Evolutionary conservation across 208 protist species (phyloP), one percentile per base, ranked within the genome.

Genomic region (Trypanosoma boissoni): DNA sequence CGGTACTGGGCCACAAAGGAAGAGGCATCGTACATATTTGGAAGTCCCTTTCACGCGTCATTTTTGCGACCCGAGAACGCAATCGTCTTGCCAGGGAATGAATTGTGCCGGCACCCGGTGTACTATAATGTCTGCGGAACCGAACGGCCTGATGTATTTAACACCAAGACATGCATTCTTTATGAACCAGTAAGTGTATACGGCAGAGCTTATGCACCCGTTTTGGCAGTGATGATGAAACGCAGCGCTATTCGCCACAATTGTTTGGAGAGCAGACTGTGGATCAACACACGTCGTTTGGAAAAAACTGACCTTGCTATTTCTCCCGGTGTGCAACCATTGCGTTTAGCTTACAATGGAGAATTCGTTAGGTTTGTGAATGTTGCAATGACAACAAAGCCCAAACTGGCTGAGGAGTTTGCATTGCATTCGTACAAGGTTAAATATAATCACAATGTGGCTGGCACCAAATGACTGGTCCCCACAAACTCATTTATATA

Each of bases 101-200:
- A 20, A 21, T 34, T 58, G 27, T 41, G 18, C 61, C 61, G 34
- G 3, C 50, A 28, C 0, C 20, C 83, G 16, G 2, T 31, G 1
- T 76, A 83, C 44, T 89, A 84, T 61, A 83, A 89, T 64, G 74
- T 80, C 1, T 57, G 50, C 26, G 75, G 64, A 10, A 81, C 79
- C 0, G 9, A 26, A 3, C n/a, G 61, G 10, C 79, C 80, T 0
- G 14, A 31, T 0, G 52, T 58, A 14, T 92, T 86, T 44, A 74
- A 55, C 16, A 16, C 39, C 0, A 14, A 24, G 14, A 73, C 64
- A 24, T 92, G 86, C 29, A 45, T 51, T 36, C 82, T 78, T 26
- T 92, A 92, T 57, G 64, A 77, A 44, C 77, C 86, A 7, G 58
- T 76, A 16, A 92, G 89, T 52, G 79, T 72, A 45, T 34, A 56